Evolutionary conservation across 768 basidiomycete species (phyloP).

Genomic region (Phanerochaete carnosa): DNA sequence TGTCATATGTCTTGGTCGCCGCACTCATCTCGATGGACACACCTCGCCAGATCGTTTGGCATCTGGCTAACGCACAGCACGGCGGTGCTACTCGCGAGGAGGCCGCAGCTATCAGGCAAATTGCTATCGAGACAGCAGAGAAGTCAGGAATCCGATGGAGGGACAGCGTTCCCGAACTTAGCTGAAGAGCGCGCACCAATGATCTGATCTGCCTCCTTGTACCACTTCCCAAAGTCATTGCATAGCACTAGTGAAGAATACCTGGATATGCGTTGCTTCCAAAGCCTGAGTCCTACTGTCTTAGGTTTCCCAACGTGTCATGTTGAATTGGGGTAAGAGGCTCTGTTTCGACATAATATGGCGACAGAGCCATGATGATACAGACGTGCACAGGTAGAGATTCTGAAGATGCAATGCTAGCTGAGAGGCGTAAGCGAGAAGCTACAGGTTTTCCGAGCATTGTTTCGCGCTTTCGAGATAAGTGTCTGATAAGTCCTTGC

Average conservation of each 20-base stretch:
- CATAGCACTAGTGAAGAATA: too few species aligned
- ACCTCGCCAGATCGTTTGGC: conserved; percentile 65
- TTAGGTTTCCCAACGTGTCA: too few species aligned
- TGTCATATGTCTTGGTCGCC: conserved; percentile 58
- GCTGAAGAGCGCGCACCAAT: neutral
- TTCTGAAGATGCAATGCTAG: neutral
- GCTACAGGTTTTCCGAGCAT: neutral
- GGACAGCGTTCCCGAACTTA: conserved; percentile 11
- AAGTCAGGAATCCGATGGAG: conserved; percentile 24
- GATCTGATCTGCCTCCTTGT: too few species aligned
- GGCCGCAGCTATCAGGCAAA: conserved; percentile 49
- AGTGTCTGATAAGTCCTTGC: neutral
- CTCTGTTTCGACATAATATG: too few species aligned
- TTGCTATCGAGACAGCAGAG: conserved; percentile 49
- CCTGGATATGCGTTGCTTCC: too few species aligned
- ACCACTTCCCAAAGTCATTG: too few species aligned
- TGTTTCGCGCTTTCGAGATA: neutral
- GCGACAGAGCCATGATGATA: too few species aligned
- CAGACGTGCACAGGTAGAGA: neutral
- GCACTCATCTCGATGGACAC: conserved; percentile 60
- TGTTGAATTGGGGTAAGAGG: too few species aligned
- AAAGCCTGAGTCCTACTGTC: too few species aligned
- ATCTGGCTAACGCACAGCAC: conserved; percentile 52
- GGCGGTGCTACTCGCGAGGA: conserved; percentile 53
- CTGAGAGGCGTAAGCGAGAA: neutral